Conservation (phyloP, 2,329 filamentous ascomycete species). For the Phialocephala subalpina region DNA sequence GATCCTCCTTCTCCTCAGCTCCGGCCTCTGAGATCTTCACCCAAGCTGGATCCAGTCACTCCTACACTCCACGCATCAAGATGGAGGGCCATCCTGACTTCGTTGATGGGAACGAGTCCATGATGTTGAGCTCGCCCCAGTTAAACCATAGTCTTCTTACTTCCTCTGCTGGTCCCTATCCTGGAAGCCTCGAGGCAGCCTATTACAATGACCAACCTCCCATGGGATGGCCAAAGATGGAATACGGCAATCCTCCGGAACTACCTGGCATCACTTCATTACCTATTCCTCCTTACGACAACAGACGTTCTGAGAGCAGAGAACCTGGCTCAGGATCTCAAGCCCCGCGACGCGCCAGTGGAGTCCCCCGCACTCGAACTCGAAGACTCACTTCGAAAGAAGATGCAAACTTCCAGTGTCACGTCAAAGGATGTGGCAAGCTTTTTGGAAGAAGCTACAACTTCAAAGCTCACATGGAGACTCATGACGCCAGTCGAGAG, state of each 20-base stretch:
- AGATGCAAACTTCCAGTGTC: conserved; percentile 76
- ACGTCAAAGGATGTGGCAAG: conserved; percentile 74
- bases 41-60: conserved; percentile 40
- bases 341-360: conserved; percentile 33
- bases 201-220: conserved; percentile 39
- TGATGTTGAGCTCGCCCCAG: conserved; percentile 40
- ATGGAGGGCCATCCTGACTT: conserved; percentile 45
- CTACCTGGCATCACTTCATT: conserved; percentile 40
- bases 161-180: conserved; percentile 36
- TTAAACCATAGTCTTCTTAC: conserved; percentile 34
- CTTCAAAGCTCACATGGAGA: conserved; percentile 86
- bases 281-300: conserved; percentile 38
- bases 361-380: conserved; percentile 39
- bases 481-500: conserved; percentile 76
- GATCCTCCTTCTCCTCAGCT: conserved; percentile 45
- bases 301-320: conserved; percentile 38
- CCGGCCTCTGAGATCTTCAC: conserved; percentile 42
- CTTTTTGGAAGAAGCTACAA: conserved; percentile 87
- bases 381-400: conserved; percentile 69
- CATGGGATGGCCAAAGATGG: conserved; percentile 41
- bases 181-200: conserved; percentile 39
- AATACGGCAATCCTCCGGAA: conserved; percentile 37
- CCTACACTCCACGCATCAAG: conserved; percentile 43
- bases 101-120: conserved; percentile 32
- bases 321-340: conserved; percentile 34